phyloP scores from a whole-genome alignment of 345 rosid genomes.

The Microcos paniculata region DNA sequence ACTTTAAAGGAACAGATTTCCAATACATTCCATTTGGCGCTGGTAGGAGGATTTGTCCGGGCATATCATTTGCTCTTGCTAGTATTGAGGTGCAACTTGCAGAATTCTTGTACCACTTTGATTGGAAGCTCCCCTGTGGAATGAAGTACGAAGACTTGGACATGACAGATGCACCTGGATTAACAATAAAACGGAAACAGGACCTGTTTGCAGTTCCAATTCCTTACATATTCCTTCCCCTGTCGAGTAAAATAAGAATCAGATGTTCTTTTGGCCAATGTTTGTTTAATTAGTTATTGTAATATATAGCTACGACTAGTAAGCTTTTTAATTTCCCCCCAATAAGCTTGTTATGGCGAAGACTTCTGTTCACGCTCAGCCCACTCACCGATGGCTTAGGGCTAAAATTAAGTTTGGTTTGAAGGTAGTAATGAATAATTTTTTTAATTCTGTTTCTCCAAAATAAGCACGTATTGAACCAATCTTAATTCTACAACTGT shows the following conservation, averaged over 20 bases:
- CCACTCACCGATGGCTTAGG: too few relatives aligned
- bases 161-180: slow-evolving; percentile 7
- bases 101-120: slow-evolving; percentile 27
- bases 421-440: too few relatives aligned
- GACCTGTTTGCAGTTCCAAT: slow-evolving; percentile 14
- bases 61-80: slow-evolving; percentile 18
- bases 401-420: too few relatives aligned
- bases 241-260: neutral
- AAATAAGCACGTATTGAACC: too few relatives aligned
- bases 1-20: slow-evolving; percentile 26
- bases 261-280: neutral
- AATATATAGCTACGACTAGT: neutral
- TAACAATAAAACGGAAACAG: slow-evolving; percentile 7
- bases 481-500: too few relatives aligned
- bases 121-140: slow-evolving; percentile 27
- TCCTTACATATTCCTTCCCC: slow-evolving; percentile 9
- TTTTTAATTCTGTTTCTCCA: too few relatives aligned
- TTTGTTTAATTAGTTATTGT: neutral
- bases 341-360: too few relatives aligned
- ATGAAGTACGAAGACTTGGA: slow-evolving; percentile 11
- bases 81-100: slow-evolving; percentile 26
- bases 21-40: slow-evolving; percentile 32
- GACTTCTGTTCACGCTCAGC: too few relatives aligned
- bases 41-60: slow-evolving; percentile 35
- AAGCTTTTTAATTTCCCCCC: neutral